Evolutionary conservation across 1,284 basidiomycete genomes (phyloP).

Genomic region (Ceratobasidium sp.): DNA sequence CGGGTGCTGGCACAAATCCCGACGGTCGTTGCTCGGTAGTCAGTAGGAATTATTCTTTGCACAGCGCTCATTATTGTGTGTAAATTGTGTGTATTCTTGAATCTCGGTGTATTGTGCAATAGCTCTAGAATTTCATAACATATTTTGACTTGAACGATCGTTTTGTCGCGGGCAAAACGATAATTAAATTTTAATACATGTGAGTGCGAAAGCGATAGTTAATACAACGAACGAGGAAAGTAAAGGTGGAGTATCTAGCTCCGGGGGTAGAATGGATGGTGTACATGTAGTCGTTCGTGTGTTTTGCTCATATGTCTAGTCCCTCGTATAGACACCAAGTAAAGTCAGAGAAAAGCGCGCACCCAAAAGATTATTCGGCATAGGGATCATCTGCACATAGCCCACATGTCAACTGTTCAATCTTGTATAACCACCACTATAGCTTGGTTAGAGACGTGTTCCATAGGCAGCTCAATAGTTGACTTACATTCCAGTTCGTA

Average conservation of each 20-base stretch:
- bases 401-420: slow-evolving; percentile 33
- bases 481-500: slow-evolving; percentile 68
- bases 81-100: slow-evolving; percentile 16
- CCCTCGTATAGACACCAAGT: neutral
- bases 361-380: slow-evolving; percentile 18
- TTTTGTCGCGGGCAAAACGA: slow-evolving; percentile 35
- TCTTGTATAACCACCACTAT: slow-evolving; percentile 39
- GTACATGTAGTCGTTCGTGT: slow-evolving; percentile 1
- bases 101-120: slow-evolving; percentile 26
- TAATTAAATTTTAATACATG: slow-evolving; percentile 19
- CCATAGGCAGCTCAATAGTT: neutral
- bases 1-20: slow-evolving; percentile 29
- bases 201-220: slow-evolving; percentile 5
- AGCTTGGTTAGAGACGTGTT: too few species aligned
- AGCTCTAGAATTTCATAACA: slow-evolving; percentile 60
- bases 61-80: slow-evolving; percentile 14
- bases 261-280: slow-evolving; percentile 1
- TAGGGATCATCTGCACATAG: slow-evolving; percentile 29
- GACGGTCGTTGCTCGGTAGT: slow-evolving; percentile 28
- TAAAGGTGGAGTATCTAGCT: slow-evolving; percentile 13
- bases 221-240: slow-evolving; percentile 13
- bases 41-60: slow-evolving; percentile 16
- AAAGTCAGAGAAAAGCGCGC: neutral
- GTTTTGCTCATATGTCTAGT: neutral
- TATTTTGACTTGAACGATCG: slow-evolving; percentile 50